A percentile compares a stretch with the other conserved stretches of the same genome.
phyloP scores from a whole-genome alignment of 495 filamentous ascomycete species.

The Hypoxylon crocopeplum region DNA sequence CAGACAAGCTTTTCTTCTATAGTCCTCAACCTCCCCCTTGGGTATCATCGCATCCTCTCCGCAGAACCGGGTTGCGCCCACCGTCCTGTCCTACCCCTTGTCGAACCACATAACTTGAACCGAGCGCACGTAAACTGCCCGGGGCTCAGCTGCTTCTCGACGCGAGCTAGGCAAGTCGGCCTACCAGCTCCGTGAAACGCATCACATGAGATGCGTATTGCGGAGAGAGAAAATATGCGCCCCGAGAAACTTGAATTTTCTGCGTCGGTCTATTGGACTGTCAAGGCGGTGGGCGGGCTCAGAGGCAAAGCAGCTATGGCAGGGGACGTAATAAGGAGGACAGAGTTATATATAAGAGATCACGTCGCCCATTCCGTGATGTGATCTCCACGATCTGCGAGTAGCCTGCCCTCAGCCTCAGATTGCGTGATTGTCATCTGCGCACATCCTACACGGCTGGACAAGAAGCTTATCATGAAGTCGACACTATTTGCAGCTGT shows the following conservation, averaged over 20 bases:
- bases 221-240: neutral
- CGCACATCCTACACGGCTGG: no score
- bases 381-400: constrained; percentile 16
- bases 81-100: neutral
- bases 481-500: constrained; percentile 40
- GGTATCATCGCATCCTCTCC: constrained; percentile 2
- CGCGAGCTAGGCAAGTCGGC: constrained; percentile 29
- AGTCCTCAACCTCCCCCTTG: constrained; percentile 1
- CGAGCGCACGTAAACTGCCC: neutral
- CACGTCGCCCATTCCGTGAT: neutral
- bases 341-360: constrained; percentile 9
- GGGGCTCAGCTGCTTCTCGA: constrained; percentile 1
- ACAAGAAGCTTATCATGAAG: constrained; percentile 47
- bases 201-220: constrained; percentile 17
- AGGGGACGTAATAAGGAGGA: neutral
- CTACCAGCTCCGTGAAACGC: constrained; percentile 12
- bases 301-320: neutral
- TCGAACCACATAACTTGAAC: neutral
- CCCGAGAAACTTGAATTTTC: constrained; percentile 11
- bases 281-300: constrained; percentile 1
- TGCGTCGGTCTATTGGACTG: neutral
- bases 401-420: constrained; percentile 14
- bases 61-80: neutral
- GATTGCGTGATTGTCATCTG: constrained; percentile 18
- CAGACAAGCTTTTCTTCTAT: constrained; percentile 18